Conservation (phyloP, 768 basidiomycete genomes). For the Kwoniella europaea region DNA sequence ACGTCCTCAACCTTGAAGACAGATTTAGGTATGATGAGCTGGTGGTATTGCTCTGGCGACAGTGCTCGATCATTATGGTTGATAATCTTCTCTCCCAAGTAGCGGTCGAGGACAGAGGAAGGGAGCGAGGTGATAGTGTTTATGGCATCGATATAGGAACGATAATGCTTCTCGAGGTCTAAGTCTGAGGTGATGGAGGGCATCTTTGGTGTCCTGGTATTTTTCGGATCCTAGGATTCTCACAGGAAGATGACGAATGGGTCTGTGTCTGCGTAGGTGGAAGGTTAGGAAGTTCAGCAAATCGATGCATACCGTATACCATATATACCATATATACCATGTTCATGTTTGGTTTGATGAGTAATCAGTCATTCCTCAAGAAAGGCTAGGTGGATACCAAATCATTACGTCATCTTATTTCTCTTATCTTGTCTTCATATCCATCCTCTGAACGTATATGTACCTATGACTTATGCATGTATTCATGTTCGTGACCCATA, state of each 20-base stretch:
- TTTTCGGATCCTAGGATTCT: not conserved
- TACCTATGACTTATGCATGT: too few relatives aligned
- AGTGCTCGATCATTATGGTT: conserved; percentile 16
- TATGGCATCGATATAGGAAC: conserved; percentile 6
- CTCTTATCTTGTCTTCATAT: too few relatives aligned
- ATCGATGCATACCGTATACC: too few relatives aligned
- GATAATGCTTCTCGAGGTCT: conserved; percentile 12
- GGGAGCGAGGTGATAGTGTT: conserved; percentile 3
- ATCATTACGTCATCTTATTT: too few relatives aligned
- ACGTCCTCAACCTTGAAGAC: conserved; percentile 9
- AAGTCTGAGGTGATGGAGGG: not conserved
- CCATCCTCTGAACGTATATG: too few relatives aligned
- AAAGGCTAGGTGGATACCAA: too few relatives aligned
- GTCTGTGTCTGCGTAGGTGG: too few relatives aligned
- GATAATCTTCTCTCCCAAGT: not conserved
- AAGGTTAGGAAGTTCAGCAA: too few relatives aligned
- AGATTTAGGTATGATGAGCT: conserved; percentile 6
- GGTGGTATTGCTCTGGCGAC: conserved; percentile 4
- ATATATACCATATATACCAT: too few relatives aligned
- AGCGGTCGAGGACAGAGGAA: not conserved
- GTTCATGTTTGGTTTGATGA: too few relatives aligned
- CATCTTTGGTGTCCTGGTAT: not conserved
- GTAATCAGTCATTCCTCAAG: too few relatives aligned
- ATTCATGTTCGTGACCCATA: too few relatives aligned
- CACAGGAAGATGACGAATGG: not conserved